Percentiles rank a stretch among this genome's conserved stretches.
Conservation (phyloP, 345 rosid species). For the Aquilaria sinensis region DNA sequence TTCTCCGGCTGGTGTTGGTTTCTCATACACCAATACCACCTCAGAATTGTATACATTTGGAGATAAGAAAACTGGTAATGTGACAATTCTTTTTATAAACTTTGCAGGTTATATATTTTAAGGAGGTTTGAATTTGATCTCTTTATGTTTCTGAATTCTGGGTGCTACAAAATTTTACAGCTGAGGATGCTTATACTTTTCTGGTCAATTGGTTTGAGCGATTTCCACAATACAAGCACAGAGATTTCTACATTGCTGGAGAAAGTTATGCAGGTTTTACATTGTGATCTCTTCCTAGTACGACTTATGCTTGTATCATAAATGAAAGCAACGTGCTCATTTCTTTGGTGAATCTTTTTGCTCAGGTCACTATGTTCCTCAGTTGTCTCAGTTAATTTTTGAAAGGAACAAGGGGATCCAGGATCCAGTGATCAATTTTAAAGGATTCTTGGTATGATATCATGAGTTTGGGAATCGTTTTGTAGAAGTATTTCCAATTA, state of each 20-base stretch:
- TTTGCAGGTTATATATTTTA: neutral
- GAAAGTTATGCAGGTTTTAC: conserved; percentile 87
- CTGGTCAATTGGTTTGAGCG: conserved; percentile 86
- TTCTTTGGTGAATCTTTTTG: conserved; percentile 6
- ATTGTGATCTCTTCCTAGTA: neutral
- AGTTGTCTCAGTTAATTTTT: conserved; percentile 74
- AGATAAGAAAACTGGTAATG: conserved; percentile 79
- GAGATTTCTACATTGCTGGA: conserved; percentile 92
- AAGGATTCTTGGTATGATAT: conserved; percentile 79
- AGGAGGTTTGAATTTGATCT: conserved; percentile 14
- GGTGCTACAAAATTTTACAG: conserved; percentile 30
- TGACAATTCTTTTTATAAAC: conserved; percentile 1
- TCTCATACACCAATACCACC: conserved; percentile 78
- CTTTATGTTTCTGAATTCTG: conserved; percentile 10
- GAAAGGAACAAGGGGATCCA: conserved; percentile 55
- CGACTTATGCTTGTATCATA: neutral
- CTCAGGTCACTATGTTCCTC: conserved; percentile 97
- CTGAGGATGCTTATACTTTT: conserved; percentile 86
- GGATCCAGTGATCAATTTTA: conserved; percentile 72
- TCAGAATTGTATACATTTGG: conserved; percentile 80
- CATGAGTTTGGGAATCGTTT: neutral
- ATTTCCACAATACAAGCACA: conserved; percentile 91
- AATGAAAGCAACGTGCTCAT: neutral
- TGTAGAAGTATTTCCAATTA: neutral
- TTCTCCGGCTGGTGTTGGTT: conserved; percentile 98